phyloP scores from a whole-genome alignment of 257 asterid genomes.

The Coffea eugenioides region DNA sequence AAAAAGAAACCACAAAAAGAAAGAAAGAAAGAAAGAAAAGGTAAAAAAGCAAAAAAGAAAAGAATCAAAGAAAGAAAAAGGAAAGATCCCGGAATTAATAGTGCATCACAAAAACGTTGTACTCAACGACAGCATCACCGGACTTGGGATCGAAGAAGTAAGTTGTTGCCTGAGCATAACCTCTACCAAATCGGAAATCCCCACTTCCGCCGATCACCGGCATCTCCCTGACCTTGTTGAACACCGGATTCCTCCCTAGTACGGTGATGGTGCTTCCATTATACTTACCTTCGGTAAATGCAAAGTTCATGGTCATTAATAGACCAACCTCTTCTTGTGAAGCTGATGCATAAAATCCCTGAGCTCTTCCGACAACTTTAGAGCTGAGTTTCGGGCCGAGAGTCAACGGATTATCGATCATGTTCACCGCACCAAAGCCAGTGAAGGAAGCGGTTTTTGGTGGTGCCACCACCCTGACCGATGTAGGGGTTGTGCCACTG shows the following conservation, averaged over 20 bases:
- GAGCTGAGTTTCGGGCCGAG: slow-evolving; percentile 15
- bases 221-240: slow-evolving; percentile 53
- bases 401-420: slow-evolving; percentile 26
- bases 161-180: slow-evolving; percentile 61
- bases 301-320: slow-evolving; percentile 30
- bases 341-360: slow-evolving; percentile 27
- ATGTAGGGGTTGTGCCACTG: slow-evolving; percentile 20
- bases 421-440: slow-evolving; percentile 16
- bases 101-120: slow-evolving; percentile 50
- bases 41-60: neutral
- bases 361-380: slow-evolving; percentile 19
- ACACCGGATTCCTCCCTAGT: slow-evolving; percentile 50
- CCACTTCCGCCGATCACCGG: slow-evolving; percentile 71
- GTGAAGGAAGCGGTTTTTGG: slow-evolving; percentile 4
- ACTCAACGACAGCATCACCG: slow-evolving; percentile 64
- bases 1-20: too few species aligned
- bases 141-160: slow-evolving; percentile 32
- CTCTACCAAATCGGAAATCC: slow-evolving; percentile 59
- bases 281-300: slow-evolving; percentile 19
- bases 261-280: slow-evolving; percentile 31
- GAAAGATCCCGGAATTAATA: slow-evolving; percentile 6
- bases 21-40: too few species aligned
- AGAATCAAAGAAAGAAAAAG: too few species aligned
- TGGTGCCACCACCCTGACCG: slow-evolving; percentile 20
- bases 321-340: slow-evolving; percentile 22